Evolutionary conservation across 331 rosid species (phyloP).

Genomic region (Acacia concinna): DNA sequence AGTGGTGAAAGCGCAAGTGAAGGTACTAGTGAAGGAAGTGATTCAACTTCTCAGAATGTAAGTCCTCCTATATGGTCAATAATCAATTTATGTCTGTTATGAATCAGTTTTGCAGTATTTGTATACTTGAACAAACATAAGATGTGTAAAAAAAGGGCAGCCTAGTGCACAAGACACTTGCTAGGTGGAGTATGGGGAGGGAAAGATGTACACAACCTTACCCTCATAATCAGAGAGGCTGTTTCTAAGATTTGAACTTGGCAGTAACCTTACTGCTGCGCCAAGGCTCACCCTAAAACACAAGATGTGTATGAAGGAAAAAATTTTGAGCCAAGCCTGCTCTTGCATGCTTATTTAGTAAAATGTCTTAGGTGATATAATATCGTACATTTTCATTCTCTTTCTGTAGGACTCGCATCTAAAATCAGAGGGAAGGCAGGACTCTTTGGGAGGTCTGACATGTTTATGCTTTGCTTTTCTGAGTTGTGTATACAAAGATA

Average conservation of each 20-base stretch:
- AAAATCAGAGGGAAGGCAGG: slow-evolving; percentile 81
- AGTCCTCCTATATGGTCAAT: slow-evolving; percentile 36
- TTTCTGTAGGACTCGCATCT: slow-evolving; percentile 72
- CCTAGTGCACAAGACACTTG: no score
- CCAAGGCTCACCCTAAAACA: not conserved
- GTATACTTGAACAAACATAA: slow-evolving; percentile 22
- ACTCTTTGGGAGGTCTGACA: slow-evolving; percentile 82
- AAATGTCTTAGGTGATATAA: not conserved
- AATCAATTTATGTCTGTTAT: not conserved
- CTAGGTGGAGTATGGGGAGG: no score
- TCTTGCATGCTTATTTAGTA: not conserved
- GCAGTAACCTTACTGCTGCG: no score
- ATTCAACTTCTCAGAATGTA: slow-evolving; percentile 88
- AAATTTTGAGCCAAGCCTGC: not conserved
- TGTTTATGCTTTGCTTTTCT: slow-evolving; percentile 29
- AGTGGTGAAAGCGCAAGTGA: slow-evolving; percentile 97
- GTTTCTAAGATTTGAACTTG: no score
- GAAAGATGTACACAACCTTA: no score
- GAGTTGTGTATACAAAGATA: slow-evolving; percentile 14
- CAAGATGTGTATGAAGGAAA: not conserved
- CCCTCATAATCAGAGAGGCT: no score
- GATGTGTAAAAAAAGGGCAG: not conserved
- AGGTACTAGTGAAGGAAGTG: slow-evolving; percentile 93
- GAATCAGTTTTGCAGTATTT: slow-evolving; percentile 14
- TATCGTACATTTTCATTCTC: slow-evolving; percentile 23